These are phyloP conservation scores for Yueomyces sp. DNA, from an alignment of 805 yeast species.

Conservation along the genomic window DNA sequence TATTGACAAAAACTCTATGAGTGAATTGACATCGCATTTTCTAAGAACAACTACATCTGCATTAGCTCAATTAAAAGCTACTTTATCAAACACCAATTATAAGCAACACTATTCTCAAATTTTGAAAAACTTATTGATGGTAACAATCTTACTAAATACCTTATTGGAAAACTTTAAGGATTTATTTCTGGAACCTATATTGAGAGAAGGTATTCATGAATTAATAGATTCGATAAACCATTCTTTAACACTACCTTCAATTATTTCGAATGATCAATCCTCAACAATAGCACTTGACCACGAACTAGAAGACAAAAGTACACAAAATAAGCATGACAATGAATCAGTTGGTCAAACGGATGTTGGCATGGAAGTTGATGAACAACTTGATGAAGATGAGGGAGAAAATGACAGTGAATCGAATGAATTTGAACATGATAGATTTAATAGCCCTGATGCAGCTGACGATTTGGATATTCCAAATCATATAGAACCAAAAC, in stretches of 20 bases:
- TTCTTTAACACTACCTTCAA: not conserved
- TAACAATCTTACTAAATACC: slow-evolving; percentile 36
- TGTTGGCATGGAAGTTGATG: slow-evolving; percentile 2
- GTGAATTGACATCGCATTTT: slow-evolving; percentile 17
- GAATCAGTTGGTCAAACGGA: slow-evolving; percentile 3
- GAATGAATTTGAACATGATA: slow-evolving; percentile 18
- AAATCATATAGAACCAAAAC: slow-evolving; percentile 15
- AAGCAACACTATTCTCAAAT: slow-evolving; percentile 8
- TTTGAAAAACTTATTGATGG: slow-evolving; percentile 26
- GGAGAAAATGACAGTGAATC: slow-evolving; percentile 16
- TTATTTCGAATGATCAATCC: not conserved
- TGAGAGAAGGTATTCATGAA: slow-evolving; percentile 46
- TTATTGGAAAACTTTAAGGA: slow-evolving; percentile 34
- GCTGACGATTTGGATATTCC: slow-evolving; percentile 22
- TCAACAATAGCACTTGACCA: not conserved
- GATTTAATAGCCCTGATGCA: slow-evolving; percentile 6
- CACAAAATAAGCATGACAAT: slow-evolving; percentile 9
- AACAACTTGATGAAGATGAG: slow-evolving; percentile 11
- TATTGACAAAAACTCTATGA: not conserved
- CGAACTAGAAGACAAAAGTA: slow-evolving; percentile 7
- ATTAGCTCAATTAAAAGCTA: slow-evolving; percentile 38
- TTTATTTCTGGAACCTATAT: slow-evolving; percentile 35
- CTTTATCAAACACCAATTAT: slow-evolving; percentile 7
- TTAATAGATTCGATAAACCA: slow-evolving; percentile 4
- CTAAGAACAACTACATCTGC: slow-evolving; percentile 45